Evolutionary conservation across 163 green algal species (phyloP), one percentile per base, ranked within the genome.

Genomic region (Scenedesmus sp.): DNA sequence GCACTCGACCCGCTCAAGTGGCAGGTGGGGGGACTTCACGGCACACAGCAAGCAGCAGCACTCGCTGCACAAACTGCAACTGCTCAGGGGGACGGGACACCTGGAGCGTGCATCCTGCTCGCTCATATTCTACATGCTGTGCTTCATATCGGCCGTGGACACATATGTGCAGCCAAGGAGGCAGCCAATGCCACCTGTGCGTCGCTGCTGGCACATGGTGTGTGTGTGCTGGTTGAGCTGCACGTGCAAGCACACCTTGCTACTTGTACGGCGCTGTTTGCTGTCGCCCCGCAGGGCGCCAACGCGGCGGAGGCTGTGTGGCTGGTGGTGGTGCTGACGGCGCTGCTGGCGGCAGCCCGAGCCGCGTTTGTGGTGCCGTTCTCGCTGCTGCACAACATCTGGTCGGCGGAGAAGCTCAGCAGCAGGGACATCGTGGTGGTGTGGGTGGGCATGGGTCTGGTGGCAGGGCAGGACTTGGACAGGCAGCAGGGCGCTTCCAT

Each of bases 1-100:
- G 93, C 94, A 1, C 89, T 98, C 42, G 97, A 99, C 86, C 95
- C 96, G 0, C 82, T 93, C 51, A 98, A 98, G 89, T 99, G 97
- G 97, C 78, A 93, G 93, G 93, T 95, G 59, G 12, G 89, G 0
- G 4, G 24, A 61, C 46, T 56, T 70, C 1, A 2, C 15, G 2
- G 56, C 1, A 33, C 1, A 33, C 20, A 70, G 56, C 56, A 70
- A 70, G 56, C 56, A 70, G 56, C 51, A 61, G 51, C 51, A 18
- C 51, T 3, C n/a, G 56, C 2, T 70, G 56, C 56, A 33, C 2
- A n/a, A 12, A 20, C 15, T 65, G 53, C 53, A 61, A 22, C 51
- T 61, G 51, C 51, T 22, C 51, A 22, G 51, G 13, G 9, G 51
- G 9, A 61, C 12, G 51, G 9, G 51, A 26, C 51, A 61, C 51